Percentiles rank a stretch among this genome's conserved stretches.
These are phyloP conservation scores for Aspergillus fumigatiaffinis DNA, from an alignment of 2,329 filamentous ascomycete genomes.

Conservation along the genomic window DNA sequence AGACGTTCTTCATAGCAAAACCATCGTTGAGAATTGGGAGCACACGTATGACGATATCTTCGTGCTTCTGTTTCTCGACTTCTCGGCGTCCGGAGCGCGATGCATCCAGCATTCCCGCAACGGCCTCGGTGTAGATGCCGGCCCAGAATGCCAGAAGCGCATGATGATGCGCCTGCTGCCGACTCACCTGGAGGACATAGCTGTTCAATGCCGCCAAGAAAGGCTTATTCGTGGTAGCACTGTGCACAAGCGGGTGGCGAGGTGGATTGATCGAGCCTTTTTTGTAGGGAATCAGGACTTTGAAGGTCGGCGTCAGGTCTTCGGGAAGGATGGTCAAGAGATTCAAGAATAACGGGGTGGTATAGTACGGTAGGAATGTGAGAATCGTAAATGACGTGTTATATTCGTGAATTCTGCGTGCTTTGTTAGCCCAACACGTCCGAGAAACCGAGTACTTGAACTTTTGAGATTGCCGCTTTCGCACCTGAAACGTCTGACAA, in stretches of 20 bases:
- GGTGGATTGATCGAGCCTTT: slow-evolving; percentile 71
- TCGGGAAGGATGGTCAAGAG: slow-evolving; percentile 82
- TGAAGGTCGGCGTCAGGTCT: slow-evolving; percentile 67
- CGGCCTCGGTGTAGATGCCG: slow-evolving; percentile 77
- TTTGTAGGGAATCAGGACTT: slow-evolving; percentile 83
- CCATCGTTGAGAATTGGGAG: slow-evolving; percentile 71
- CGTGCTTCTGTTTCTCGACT: slow-evolving; percentile 75
- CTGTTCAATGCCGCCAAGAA: slow-evolving; percentile 75
- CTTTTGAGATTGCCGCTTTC: slow-evolving; percentile 17
- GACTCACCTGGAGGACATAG: slow-evolving; percentile 72
- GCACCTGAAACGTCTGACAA: slow-evolving; percentile 84
- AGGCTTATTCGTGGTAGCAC: slow-evolving; percentile 70
- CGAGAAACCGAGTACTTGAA: not conserved
- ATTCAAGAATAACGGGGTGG: slow-evolving; percentile 76
- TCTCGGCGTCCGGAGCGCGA: slow-evolving; percentile 70
- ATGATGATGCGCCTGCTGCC: slow-evolving; percentile 68
- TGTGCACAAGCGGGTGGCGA: slow-evolving; percentile 76
- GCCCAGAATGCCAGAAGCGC: slow-evolving; percentile 87
- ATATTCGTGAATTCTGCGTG: slow-evolving; percentile 75
- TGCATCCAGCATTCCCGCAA: slow-evolving; percentile 76
- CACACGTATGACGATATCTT: slow-evolving; percentile 67
- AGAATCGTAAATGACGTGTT: slow-evolving; percentile 75
- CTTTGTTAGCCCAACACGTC: slow-evolving; percentile 12
- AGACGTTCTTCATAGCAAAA: slow-evolving; percentile 68
- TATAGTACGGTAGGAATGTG: slow-evolving; percentile 90